Evolutionary conservation across 2,329 filamentous ascomycete genomes (phyloP).

Genomic region (Colletotrichum incanum): DNA sequence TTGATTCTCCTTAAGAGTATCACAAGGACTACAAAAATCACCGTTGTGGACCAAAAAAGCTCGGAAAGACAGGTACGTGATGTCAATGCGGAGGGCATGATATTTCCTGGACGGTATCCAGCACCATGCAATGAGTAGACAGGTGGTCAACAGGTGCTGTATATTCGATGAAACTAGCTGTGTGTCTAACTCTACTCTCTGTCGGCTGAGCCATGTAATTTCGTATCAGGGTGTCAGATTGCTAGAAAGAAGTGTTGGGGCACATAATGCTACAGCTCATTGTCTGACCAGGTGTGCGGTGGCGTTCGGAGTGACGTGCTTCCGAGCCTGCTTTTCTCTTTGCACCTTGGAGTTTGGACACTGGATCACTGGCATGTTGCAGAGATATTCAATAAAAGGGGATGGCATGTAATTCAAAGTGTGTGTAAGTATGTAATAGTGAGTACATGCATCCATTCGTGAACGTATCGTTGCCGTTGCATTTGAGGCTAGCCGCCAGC

Average conservation of each 20-base stretch:
- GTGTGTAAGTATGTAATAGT: background rate
- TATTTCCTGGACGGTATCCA: background rate
- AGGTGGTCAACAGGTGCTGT: background rate
- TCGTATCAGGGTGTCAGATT: background rate
- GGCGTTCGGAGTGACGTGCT: background rate
- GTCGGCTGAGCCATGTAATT: background rate
- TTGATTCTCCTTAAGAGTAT: background rate
- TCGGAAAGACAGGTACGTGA: background rate
- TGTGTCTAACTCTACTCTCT: background rate
- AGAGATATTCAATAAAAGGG: background rate
- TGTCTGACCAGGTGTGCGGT: background rate
- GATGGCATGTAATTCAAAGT: no score
- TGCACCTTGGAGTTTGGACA: background rate
- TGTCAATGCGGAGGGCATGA: background rate
- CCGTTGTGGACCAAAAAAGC: background rate
- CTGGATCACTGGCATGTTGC: background rate
- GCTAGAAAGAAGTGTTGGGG: background rate
- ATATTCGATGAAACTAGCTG: background rate
- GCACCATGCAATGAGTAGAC: background rate
- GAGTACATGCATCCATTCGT: background rate
- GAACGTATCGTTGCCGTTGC: background rate
- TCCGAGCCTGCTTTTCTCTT: background rate
- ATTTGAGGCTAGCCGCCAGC: background rate
- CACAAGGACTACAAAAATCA: conserved; percentile 7
- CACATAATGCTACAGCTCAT: background rate